Evolutionary conservation across 192 early-diverging fungal genomes (phyloP).

Genomic region (Paraglomus occultum): DNA sequence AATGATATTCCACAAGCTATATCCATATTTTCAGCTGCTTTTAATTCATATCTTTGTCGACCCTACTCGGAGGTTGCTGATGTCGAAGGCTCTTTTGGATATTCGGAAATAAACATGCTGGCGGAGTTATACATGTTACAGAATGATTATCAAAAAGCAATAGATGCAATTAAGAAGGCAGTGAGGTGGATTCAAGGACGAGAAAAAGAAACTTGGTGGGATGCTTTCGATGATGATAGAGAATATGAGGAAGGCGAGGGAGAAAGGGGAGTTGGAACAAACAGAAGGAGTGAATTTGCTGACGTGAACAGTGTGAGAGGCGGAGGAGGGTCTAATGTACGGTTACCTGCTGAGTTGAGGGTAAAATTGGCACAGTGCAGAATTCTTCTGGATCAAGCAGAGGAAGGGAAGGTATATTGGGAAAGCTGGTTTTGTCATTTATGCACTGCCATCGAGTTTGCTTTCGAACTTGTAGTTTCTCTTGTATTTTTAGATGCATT

Average conservation of each 20-base stretch:
- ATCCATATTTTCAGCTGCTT: constrained; percentile 54
- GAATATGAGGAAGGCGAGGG: constrained; percentile 57
- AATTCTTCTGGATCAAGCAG: constrained; percentile 62
- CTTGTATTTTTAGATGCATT: constrained; percentile 55
- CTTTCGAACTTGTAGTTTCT: constrained; percentile 33
- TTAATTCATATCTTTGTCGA: constrained; percentile 40
- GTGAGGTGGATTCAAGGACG: constrained; percentile 68
- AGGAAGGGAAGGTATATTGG: constrained; percentile 60
- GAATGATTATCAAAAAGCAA: constrained; percentile 71
- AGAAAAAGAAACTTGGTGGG: constrained; percentile 64
- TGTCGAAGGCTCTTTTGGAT: constrained; percentile 57
- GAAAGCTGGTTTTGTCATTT: neutral
- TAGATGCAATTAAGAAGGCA: constrained; percentile 69
- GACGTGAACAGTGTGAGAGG: neutral
- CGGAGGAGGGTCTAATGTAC: constrained; percentile 26
- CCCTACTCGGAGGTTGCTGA: constrained; percentile 31
- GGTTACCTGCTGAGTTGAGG: constrained; percentile 81
- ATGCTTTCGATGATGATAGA: constrained; percentile 52
- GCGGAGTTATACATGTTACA: constrained; percentile 81
- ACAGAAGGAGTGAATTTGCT: neutral
- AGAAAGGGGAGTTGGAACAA: constrained; percentile 28
- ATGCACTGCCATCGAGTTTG: neutral
- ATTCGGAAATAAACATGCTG: constrained; percentile 84
- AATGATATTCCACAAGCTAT: constrained; percentile 62
- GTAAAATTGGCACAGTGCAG: constrained; percentile 83